Percentiles rank a stretch among this genome's conserved stretches.
Conservation (phyloP, 176 grass and related monocot species). For the Eremochloa ophiuroides region DNA sequence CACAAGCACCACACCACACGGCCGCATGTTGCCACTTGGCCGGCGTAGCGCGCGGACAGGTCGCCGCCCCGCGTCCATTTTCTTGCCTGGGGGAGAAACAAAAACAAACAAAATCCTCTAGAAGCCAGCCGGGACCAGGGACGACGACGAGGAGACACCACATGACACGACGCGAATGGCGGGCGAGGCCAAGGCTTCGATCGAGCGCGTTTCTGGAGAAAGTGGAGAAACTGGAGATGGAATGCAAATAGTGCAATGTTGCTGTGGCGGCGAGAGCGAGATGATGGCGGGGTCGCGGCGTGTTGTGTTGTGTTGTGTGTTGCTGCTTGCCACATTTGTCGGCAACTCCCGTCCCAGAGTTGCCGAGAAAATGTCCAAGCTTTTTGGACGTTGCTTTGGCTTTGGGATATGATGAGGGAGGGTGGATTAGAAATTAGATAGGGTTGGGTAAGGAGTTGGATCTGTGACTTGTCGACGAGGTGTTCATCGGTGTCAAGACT, state of each 20-base stretch:
- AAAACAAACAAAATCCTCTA: neutral
- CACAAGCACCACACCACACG: no score
- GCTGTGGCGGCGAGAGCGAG: neutral
- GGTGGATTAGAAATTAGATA: neutral
- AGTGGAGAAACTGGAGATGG: neutral
- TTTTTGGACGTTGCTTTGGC: constrained; percentile 37
- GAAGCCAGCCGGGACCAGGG: neutral
- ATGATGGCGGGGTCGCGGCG: neutral
- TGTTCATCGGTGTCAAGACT: no score
- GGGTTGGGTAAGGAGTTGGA: neutral
- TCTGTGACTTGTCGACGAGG: constrained; percentile 5
- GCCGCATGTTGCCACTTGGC: constrained; percentile 19
- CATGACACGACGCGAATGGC: neutral
- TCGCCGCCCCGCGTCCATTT: neutral
- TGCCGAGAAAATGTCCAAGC: neutral
- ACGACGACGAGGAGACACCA: constrained; percentile 9
- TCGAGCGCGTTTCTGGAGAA: neutral
- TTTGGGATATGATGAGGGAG: neutral
- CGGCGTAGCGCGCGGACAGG: neutral
- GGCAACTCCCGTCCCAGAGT: neutral
- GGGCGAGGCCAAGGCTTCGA: no score
- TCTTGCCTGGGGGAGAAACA: neutral
- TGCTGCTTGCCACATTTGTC: constrained; percentile 31
- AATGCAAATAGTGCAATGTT: no score
- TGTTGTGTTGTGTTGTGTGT: neutral